These are phyloP conservation scores for Glarea lozoyensis DNA, from an alignment of 495 filamentous ascomycete species.

Conservation along the genomic window DNA sequence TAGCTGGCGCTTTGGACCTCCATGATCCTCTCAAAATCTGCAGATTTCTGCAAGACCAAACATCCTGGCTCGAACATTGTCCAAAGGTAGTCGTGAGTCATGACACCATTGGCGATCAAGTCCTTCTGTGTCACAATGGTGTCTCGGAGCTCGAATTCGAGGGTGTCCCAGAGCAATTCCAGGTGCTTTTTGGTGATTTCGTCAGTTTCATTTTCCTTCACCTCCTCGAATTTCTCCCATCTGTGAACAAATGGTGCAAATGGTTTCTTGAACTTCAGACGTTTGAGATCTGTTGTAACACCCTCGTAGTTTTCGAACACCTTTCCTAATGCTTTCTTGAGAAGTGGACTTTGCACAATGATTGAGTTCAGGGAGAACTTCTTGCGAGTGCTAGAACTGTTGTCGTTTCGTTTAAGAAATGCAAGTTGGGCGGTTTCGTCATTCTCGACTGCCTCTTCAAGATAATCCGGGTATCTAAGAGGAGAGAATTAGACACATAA, in stretches of 20 bases:
- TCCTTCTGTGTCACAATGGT: constrained; percentile 74
- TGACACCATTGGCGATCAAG: constrained; percentile 69
- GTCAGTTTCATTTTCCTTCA: constrained; percentile 38
- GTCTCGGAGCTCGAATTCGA: constrained; percentile 53
- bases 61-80: constrained; percentile 85
- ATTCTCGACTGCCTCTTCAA: constrained; percentile 41
- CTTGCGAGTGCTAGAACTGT: constrained; percentile 46
- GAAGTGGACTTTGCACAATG: constrained; percentile 53
- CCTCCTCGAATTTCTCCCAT: constrained; percentile 46
- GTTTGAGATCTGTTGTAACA: constrained; percentile 48
- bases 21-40: constrained; percentile 39
- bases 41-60: constrained; percentile 66
- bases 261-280: constrained; percentile 48
- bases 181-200: constrained; percentile 43
- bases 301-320: constrained; percentile 56
- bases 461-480: constrained; percentile 37
- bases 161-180: constrained; percentile 43
- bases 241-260: constrained; percentile 61
- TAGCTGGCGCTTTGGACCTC: constrained; percentile 3
- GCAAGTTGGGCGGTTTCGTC: constrained; percentile 42
- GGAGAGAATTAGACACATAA: too few species aligned
- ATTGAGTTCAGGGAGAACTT: constrained; percentile 53
- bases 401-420: constrained; percentile 39
- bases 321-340: constrained; percentile 46
- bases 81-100: constrained; percentile 87